phyloP scores from a whole-genome alignment of 179 eudicot genomes.

The Kewa caespitosa region DNA sequence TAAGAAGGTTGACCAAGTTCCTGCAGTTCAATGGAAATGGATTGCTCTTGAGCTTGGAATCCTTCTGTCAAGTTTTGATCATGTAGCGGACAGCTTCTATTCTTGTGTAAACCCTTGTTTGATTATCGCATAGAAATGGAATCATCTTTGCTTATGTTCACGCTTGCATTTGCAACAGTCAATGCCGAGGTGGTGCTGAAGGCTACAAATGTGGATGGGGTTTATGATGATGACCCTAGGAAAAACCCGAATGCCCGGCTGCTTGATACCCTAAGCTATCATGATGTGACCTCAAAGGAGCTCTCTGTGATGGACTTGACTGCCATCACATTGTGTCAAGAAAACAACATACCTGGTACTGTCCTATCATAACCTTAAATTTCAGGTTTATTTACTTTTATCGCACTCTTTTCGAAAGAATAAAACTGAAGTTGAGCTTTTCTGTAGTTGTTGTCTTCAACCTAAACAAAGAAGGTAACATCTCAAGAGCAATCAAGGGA shows the following conservation, averaged over 20 bases:
- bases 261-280: constrained; percentile 76
- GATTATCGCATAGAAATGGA: background rate
- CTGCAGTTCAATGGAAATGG: background rate
- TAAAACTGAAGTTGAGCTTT: background rate
- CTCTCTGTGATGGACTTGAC: constrained; percentile 98
- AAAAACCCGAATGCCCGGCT: constrained; percentile 73
- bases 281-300: constrained; percentile 80
- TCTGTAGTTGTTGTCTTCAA: constrained; percentile 87
- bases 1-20: background rate
- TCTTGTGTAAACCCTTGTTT: background rate
- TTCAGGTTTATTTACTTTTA: background rate
- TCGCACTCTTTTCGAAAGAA: background rate
- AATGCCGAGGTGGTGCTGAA: constrained; percentile 95
- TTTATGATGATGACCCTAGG: constrained; percentile 73
- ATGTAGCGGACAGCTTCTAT: background rate
- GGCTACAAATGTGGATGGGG: constrained; percentile 95
- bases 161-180: constrained; percentile 41
- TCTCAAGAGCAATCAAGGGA: constrained; percentile 82
- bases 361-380: background rate
- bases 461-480: constrained; percentile 75
- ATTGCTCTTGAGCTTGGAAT: background rate
- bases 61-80: background rate
- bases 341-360: constrained; percentile 90
- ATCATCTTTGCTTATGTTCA: too few species aligned
- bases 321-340: constrained; percentile 96